Conservation (phyloP, 116 monocot species). For the Zostera marina region DNA sequence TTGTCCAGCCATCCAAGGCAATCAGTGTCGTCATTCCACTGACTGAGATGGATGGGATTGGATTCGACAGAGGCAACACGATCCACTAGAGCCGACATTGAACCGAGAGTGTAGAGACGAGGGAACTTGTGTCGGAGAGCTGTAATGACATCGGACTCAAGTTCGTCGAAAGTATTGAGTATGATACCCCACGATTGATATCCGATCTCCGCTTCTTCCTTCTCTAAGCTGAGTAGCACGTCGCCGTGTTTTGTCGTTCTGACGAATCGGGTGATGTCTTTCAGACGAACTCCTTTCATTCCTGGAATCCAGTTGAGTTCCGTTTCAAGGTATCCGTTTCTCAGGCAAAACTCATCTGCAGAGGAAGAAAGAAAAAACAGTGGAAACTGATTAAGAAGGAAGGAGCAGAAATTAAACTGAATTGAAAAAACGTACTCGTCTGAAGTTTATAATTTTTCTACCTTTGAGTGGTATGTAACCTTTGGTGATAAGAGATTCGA, state of each 20-base stretch:
- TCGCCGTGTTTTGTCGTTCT: slow-evolving; percentile 13
- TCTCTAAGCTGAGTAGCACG: slow-evolving; percentile 8
- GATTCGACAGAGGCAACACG: neutral
- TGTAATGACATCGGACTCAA: slow-evolving; percentile 17
- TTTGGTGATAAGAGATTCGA: slow-evolving; percentile 4
- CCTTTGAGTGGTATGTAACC: slow-evolving; percentile 17
- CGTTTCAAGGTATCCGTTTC: slow-evolving; percentile 23
- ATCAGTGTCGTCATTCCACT: slow-evolving; percentile 24
- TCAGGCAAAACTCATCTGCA: slow-evolving; percentile 13
- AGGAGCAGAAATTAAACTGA: no score
- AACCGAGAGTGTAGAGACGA: slow-evolving; percentile 26
- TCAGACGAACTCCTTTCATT: slow-evolving; percentile 17
- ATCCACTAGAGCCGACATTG: slow-evolving; percentile 11
- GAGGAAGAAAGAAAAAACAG: no score
- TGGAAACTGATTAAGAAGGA: no score
- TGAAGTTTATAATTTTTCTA: neutral
- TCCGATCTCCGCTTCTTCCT: slow-evolving; percentile 12
- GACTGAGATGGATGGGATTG: slow-evolving; percentile 5
- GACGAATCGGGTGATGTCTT: slow-evolving; percentile 18
- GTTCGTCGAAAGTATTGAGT: slow-evolving; percentile 29
- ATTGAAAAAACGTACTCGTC: no score
- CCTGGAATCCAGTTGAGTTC: slow-evolving; percentile 20
- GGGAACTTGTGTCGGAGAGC: slow-evolving; percentile 15
- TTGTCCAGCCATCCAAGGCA: slow-evolving; percentile 29
- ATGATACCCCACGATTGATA: slow-evolving; percentile 11